Evolutionary conservation across 2,329 filamentous ascomycete species (phyloP).

Genomic region (Albophoma yamanashiensis): DNA sequence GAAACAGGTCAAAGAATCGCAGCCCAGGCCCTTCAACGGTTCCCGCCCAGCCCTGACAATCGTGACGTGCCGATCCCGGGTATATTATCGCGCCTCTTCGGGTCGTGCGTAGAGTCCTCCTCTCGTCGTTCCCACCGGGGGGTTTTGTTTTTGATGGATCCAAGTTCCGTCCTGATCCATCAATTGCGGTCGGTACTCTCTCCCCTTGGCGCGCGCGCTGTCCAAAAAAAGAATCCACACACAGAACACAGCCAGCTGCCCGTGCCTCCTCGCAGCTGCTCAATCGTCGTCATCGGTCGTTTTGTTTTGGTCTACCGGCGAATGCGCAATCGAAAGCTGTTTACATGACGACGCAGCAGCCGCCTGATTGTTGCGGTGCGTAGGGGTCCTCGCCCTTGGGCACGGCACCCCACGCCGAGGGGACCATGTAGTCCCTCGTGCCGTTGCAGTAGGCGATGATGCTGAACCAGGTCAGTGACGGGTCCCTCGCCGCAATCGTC

Average conservation of each 20-base stretch:
- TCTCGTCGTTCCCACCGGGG: neutral
- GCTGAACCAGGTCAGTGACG: constrained; percentile 36
- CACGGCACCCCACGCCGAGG: constrained; percentile 89
- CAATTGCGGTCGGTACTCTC: neutral
- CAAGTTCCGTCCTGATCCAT: neutral
- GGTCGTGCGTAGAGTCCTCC: neutral
- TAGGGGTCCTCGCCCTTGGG: constrained; percentile 98
- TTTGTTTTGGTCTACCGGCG: neutral
- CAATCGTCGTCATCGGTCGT: neutral
- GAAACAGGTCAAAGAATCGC: neutral
- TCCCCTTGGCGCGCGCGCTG: neutral
- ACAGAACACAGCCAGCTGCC: neutral
- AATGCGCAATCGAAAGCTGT: constrained; percentile 2
- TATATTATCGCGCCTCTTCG: constrained; percentile 1
- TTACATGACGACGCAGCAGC: constrained; percentile 95
- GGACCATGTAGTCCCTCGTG: constrained; percentile 98
- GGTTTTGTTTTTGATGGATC: neutral
- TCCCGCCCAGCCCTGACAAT: neutral
- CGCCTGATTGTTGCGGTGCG: constrained; percentile 82
- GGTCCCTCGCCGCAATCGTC: neutral
- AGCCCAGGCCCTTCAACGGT: neutral
- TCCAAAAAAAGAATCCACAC: neutral
- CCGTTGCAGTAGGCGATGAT: constrained; percentile 97
- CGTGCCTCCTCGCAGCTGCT: neutral
- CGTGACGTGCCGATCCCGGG: constrained; percentile 1